Conservation (phyloP, 2,329 filamentous ascomycete species). For the Escovopsis sp. region DNA sequence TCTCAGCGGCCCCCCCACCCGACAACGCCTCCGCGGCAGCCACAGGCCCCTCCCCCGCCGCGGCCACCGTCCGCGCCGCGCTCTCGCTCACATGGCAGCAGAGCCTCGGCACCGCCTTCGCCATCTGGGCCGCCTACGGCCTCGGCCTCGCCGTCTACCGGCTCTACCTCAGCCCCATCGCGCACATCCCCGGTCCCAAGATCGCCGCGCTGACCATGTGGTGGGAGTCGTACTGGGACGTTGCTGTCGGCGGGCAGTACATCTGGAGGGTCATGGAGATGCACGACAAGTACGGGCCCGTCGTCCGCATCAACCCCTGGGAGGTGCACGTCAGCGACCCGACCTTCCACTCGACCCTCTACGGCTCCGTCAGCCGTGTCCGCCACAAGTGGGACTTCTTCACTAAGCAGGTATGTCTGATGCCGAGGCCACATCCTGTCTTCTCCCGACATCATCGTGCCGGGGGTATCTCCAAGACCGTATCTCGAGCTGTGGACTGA, state of each 20-base stretch:
- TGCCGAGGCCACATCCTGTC: no score
- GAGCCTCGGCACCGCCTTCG: slow-evolving; percentile 1
- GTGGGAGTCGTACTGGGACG: slow-evolving; percentile 29
- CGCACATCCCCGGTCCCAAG: slow-evolving; percentile 23
- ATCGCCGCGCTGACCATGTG: slow-evolving; percentile 23
- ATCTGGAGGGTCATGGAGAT: slow-evolving; percentile 25
- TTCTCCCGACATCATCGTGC: no score
- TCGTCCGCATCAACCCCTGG: slow-evolving; percentile 24
- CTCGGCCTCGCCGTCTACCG: slow-evolving; percentile 15
- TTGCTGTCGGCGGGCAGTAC: slow-evolving; percentile 25
- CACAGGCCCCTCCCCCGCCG: background rate
- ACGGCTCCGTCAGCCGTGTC: slow-evolving; percentile 15
- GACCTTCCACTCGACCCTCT: slow-evolving; percentile 25
- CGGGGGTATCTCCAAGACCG: no score
- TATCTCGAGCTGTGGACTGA: slow-evolving; percentile 5
- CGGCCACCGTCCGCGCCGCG: slow-evolving; percentile 6
- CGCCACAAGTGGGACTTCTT: slow-evolving; percentile 21
- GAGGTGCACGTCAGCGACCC: slow-evolving; percentile 24
- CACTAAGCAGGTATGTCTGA: slow-evolving; percentile 17
- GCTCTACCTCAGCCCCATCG: slow-evolving; percentile 22
- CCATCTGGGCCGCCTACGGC: slow-evolving; percentile 16
- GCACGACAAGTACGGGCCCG: slow-evolving; percentile 26
- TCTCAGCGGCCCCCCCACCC: background rate
- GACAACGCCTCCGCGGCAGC: background rate
- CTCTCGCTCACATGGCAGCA: slow-evolving; percentile 2